Base-by-base conservation (phyloP, 257 asterid genomes). In the Misopates orontium region DNA sequence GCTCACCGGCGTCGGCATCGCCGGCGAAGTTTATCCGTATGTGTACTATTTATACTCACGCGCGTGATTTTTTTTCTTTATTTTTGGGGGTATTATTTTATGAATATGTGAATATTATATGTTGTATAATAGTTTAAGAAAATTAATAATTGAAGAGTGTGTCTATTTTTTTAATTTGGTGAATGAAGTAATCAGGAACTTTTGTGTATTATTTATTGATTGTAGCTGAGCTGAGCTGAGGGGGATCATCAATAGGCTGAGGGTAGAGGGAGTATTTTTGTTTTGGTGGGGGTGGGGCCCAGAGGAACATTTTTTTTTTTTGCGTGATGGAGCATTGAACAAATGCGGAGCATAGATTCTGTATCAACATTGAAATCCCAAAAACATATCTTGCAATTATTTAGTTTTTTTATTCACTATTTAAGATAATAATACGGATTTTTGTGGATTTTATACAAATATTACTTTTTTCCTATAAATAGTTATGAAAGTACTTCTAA, bases 1-100 rank as follows among this genome's bases (percentile, higher is more conserved):
- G 79, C 83, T 77, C 74, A 87, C 96, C 89, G 96, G 95, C 87
- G 99, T 87, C 50, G 97, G 97, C 99, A 93, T 93, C 93, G 71
- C 88, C n/a, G 36, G 36, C 36, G 4, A 7, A 28, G 7, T 3
- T 74, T 69, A 69, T 56, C 70, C 83, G 66, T 22, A 49, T 28
- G 18, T n/a, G 19, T 14, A 45, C 17, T 45, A 45, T n/a, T 45
- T 45, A 10, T 45, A 45, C 18, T 45, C 17, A 28, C 36, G 36
- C 36, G 36, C 36, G 36, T 7, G 36, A 8, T 45, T 13, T 45
- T 45, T 14, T 45, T 45, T 45, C 1, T 3, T 45, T 45, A 13
- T 1, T 10, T 1, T 45, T 45, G 15, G 3, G 36, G 36, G 36
- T 21, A 47, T n/a, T 28, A 48, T 16, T 44, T 7, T 1, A 52